These are phyloP conservation scores for Cyclocybe cylindracea DNA, from an alignment of 768 basidiomycete genomes.

Conservation along the genomic window DNA sequence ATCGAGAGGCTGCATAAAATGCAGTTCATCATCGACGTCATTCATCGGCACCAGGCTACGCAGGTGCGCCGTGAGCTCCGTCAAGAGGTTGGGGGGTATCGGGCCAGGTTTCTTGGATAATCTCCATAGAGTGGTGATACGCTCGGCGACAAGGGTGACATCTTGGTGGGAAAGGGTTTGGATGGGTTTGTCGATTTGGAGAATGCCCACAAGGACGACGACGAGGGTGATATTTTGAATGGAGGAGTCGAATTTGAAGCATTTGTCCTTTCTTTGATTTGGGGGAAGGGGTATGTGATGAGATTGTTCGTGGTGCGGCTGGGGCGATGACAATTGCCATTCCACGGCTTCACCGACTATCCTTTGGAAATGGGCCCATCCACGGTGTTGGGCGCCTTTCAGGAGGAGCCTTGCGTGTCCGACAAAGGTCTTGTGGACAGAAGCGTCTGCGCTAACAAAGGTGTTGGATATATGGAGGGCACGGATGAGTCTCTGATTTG, in stretches of 20 bases:
- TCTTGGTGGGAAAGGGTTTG: slow-evolving; percentile 29
- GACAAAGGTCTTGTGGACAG: slow-evolving; percentile 37
- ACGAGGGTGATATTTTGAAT: slow-evolving; percentile 36
- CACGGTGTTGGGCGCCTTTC: slow-evolving; percentile 19
- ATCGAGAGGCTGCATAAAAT: slow-evolving; percentile 44
- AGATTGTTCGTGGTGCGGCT: not conserved
- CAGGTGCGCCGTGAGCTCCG: slow-evolving; percentile 35
- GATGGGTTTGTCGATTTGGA: slow-evolving; percentile 31
- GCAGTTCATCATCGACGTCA: slow-evolving; percentile 12
- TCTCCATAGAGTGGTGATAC: slow-evolving; percentile 49
- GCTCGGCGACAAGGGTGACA: slow-evolving; percentile 34
- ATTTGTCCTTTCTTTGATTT: no score
- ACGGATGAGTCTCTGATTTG: slow-evolving; percentile 35
- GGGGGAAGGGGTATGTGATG: not conserved
- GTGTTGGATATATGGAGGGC: slow-evolving; percentile 47
- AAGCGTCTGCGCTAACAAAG: slow-evolving; percentile 44
- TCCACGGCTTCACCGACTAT: slow-evolving; percentile 31
- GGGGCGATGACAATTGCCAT: slow-evolving; percentile 14
- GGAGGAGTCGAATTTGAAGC: slow-evolving; percentile 32
- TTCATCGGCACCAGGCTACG: slow-evolving; percentile 37
- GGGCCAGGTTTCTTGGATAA: slow-evolving; percentile 37
- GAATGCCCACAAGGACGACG: slow-evolving; percentile 43
- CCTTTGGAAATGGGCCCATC: slow-evolving; percentile 35
- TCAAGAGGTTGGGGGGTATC: slow-evolving; percentile 32
- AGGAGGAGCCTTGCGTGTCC: slow-evolving; percentile 29